Evolutionary conservation across 441 rosid genomes (phyloP).

Genomic region (Dalechampia spathulata): DNA sequence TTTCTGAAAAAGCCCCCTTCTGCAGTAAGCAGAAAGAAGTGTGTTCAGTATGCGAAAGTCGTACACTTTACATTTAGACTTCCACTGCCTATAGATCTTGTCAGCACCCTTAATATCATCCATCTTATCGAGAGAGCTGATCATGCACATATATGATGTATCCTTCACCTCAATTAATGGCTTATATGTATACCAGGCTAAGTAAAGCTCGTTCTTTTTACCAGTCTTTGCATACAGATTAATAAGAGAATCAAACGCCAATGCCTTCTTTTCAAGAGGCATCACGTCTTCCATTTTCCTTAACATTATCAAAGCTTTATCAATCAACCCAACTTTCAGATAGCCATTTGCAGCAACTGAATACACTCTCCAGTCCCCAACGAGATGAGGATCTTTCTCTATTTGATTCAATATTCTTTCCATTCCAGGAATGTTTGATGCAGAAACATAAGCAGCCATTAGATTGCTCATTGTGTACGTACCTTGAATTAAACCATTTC

Average conservation of each 20-base stretch:
- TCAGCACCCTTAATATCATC: constrained; percentile 29
- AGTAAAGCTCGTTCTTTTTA: constrained; percentile 22
- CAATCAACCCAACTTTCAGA: constrained; percentile 18
- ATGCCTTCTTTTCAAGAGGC: not conserved
- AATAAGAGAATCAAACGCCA: constrained; percentile 17
- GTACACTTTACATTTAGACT: constrained; percentile 12
- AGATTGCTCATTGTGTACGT: constrained; percentile 12
- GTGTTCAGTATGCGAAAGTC: constrained; percentile 14
- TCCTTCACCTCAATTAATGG: not conserved
- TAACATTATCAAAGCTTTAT: constrained; percentile 24
- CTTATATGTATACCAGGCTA: constrained; percentile 28
- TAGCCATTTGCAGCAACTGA: constrained; percentile 24
- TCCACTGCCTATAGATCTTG: constrained; percentile 28
- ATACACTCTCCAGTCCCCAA: constrained; percentile 18
- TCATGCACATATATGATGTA: constrained; percentile 6
- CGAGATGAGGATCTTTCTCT: constrained; percentile 8
- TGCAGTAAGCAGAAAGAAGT: constrained; percentile 19
- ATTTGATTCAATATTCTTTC: constrained; percentile 20
- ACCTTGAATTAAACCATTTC: constrained; percentile 12
- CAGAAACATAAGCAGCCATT: constrained; percentile 10
- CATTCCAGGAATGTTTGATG: constrained; percentile 23
- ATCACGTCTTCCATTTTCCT: constrained; percentile 25
- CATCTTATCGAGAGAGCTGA: constrained; percentile 13
- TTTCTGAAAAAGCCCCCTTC: constrained; percentile 20
- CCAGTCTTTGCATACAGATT: constrained; percentile 15